phyloP scores from a whole-genome alignment of 2,329 filamentous ascomycete species.

The Trichoderma koningiopsis region DNA sequence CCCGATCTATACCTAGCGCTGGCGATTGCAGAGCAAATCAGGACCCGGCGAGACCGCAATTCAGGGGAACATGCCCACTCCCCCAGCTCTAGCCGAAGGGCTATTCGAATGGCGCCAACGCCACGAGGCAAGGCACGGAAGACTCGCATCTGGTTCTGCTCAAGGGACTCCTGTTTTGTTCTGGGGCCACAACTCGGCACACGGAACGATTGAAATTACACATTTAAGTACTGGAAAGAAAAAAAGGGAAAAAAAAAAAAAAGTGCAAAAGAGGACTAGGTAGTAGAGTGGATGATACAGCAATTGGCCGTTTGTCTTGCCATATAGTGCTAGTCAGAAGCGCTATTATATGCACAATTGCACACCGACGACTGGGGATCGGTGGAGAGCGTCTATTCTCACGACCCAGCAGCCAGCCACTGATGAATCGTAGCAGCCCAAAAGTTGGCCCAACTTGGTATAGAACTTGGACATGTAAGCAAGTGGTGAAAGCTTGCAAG shows the following conservation, averaged over 20 bases:
- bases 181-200: neutral
- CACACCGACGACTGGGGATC: constrained; percentile 10
- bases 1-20: constrained; percentile 20
- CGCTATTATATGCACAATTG: neutral
- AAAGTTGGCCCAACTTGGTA: neutral
- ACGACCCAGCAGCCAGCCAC: neutral
- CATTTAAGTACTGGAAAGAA: neutral
- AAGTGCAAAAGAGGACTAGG: neutral
- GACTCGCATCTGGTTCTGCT: constrained; percentile 1
- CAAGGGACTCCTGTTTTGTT: neutral
- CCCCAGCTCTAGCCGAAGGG: constrained; percentile 21
- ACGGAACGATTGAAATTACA: neutral
- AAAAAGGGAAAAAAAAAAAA: neutral
- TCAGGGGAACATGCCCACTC: constrained; percentile 25
- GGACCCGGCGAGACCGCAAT: constrained; percentile 23
- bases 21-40: constrained; percentile 26
- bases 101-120: constrained; percentile 22
- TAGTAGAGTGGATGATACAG: neutral
- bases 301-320: neutral
- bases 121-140: constrained; percentile 21
- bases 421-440: neutral
- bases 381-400: constrained; percentile 8
- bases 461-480: too few relatives aligned
- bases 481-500: neutral
- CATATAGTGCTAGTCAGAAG: neutral